phyloP scores from a whole-genome alignment of 2,329 filamentous ascomycete species.

The Cryphonectria carpinicola region DNA sequence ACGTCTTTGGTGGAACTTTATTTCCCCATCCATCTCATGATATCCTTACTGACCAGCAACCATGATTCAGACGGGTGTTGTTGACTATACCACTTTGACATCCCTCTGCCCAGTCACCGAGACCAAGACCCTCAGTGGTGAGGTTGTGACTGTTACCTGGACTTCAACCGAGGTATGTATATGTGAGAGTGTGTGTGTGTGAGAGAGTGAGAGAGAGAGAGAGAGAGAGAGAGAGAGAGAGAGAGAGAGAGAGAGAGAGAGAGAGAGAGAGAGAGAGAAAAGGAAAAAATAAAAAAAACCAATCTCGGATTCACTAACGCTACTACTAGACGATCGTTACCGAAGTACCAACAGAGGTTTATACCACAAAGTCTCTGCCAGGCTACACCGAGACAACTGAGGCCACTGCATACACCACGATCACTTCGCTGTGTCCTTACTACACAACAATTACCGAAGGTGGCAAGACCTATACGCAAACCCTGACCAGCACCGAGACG shows the following conservation, averaged over 20 bases:
- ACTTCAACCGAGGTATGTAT: conserved; percentile 39
- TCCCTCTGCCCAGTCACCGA: conserved; percentile 50
- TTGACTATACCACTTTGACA: conserved; percentile 48
- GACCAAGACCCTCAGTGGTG: conserved; percentile 48
- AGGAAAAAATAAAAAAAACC: not conserved
- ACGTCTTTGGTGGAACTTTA: not conserved
- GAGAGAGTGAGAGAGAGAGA: too few species aligned
- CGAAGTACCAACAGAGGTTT: conserved; percentile 15
- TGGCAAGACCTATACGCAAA: conserved; percentile 27
- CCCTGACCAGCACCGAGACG: conserved; percentile 27
- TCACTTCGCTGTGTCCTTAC: conserved; percentile 21
- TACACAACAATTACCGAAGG: conserved; percentile 24
- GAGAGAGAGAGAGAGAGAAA: too few species aligned
- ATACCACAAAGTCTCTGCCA: conserved; percentile 17
- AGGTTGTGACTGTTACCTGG: conserved; percentile 45
- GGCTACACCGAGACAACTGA: conserved; percentile 20
- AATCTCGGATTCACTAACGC: not conserved
- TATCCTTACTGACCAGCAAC: not conserved
- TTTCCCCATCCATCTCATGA: too few species aligned
- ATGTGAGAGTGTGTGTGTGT: too few species aligned
- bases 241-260: too few species aligned
- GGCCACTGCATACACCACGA: conserved; percentile 16
- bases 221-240: too few species aligned
- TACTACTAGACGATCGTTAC: conserved; percentile 14
- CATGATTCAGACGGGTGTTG: conserved; percentile 38